Evolutionary conservation across 441 rosid species (phyloP), one percentile per base, ranked within the genome.

Genomic region (Adansonia rubrostipa): DNA sequence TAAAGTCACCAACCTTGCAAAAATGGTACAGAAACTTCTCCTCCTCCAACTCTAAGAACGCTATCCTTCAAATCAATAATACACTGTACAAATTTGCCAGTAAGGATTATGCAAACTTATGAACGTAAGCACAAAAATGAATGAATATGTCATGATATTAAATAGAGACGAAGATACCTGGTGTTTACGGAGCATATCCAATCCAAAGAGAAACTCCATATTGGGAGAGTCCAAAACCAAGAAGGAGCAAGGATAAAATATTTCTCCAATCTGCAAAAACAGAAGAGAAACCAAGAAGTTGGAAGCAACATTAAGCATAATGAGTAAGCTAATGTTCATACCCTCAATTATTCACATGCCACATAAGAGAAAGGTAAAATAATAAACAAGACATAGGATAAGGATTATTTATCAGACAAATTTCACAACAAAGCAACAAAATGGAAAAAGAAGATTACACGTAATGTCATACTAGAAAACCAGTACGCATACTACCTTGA

Each of bases 151-250:
- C 28, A 24, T 24, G 69, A 79, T 64, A 54, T 42, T 44, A 80
- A 45, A 70, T 58, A 75, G 66, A 36, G 79, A 84, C 61, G 9
- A 50, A 22, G 74, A 10, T 85, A 96, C 99, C 95, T 96, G 99
- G 88, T 96, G 99, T 92, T 96, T 96, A 61, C 98, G 95, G 24
- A 96, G 98, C 99, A 96, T 96, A 89, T 96, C 99, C 75, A 96
- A 92, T 77, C 99, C 99, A 74, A 96, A 96, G 13, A 96, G 92
- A 83, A 96, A 96, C 82, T 96, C 99, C 98, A 94, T 94, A 75
- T 94, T 94, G 53, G 98, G 95, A 17, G 99, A 82, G 84, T 96
- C 99, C 90, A 96, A 80, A 28, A 96, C 99, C 88, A 89, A 78
- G 70, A 96, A 96, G 80, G 98, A 89, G 83, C 99, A 96, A 15